These are phyloP conservation scores for Starmerella floris DNA, from an alignment of 805 yeast genomes.

Conservation along the genomic window DNA sequence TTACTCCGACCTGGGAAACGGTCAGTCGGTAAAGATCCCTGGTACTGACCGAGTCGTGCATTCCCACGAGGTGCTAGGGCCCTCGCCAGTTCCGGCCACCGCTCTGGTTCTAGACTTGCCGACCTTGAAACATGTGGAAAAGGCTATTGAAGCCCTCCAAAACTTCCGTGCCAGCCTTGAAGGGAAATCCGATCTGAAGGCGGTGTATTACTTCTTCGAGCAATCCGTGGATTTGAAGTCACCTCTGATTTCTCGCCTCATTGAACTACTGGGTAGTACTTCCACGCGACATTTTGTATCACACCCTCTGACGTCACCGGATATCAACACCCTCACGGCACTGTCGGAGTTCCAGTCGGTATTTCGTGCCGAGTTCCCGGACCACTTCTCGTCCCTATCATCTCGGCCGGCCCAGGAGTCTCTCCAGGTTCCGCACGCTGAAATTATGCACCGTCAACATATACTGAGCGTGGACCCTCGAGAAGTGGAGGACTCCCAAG, in stretches of 20 bases:
- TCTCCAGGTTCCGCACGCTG: neutral
- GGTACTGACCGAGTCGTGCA: conserved; percentile 28
- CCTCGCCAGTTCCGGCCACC: conserved; percentile 43
- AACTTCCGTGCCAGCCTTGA: neutral
- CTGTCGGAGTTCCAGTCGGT: conserved; percentile 32
- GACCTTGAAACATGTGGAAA: conserved; percentile 32
- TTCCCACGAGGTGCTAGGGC: conserved; percentile 63
- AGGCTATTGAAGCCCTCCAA: conserved; percentile 18
- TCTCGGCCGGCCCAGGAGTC: conserved; percentile 14
- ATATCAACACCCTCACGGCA: conserved; percentile 45
- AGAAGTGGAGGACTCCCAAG: neutral
- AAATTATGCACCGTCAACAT: neutral
- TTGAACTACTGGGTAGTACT: conserved; percentile 35
- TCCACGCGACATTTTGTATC: conserved; percentile 46
- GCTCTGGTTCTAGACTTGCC: conserved; percentile 68
- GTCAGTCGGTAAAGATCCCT: conserved; percentile 36
- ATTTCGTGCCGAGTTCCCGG: conserved; percentile 24
- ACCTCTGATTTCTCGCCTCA: conserved; percentile 8
- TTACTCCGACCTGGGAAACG: conserved; percentile 47
- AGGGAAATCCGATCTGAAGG: conserved; percentile 26
- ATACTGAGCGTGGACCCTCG: conserved; percentile 10
- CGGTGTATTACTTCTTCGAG: conserved; percentile 70
- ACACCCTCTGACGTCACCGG: conserved; percentile 53
- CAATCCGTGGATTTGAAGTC: conserved; percentile 36
- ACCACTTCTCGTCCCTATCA: conserved; percentile 21